Conservation (phyloP, 805 yeast genomes). For the Priceomyces castillae region DNA sequence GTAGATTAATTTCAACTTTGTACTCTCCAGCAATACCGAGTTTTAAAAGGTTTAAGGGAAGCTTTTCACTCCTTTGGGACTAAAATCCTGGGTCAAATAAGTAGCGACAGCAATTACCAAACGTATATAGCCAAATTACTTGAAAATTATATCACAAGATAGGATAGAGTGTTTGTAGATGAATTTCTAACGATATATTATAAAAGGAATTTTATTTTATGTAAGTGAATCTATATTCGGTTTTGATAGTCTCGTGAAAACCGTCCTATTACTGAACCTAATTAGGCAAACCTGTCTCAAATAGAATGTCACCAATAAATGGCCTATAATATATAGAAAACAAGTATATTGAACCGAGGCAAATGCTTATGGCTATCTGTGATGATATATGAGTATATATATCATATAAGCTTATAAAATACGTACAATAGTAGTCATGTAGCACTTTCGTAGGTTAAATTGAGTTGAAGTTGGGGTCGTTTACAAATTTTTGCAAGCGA, state of each 20-base stretch:
- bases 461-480: background rate
- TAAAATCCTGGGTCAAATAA: conserved; percentile 2
- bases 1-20: background rate
- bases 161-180: too few relatives aligned
- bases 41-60: background rate
- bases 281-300: background rate
- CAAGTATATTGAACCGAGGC: too few relatives aligned
- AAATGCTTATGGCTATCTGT: too few relatives aligned
- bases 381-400: too few relatives aligned
- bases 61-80: too few relatives aligned
- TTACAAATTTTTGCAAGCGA: background rate
- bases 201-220: too few relatives aligned
- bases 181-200: background rate
- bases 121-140: background rate
- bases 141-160: background rate
- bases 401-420: too few relatives aligned
- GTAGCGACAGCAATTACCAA: background rate
- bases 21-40: background rate
- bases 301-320: background rate
- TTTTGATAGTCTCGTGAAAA: background rate
- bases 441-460: too few relatives aligned
- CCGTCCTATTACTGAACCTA: background rate
- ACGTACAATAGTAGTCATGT: too few relatives aligned
- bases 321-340: background rate
- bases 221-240: background rate